A percentile compares a stretch with the other conserved stretches of the same genome.
Conservation (phyloP, 768 basidiomycete genomes). For the Amanita polypyramis region DNA sequence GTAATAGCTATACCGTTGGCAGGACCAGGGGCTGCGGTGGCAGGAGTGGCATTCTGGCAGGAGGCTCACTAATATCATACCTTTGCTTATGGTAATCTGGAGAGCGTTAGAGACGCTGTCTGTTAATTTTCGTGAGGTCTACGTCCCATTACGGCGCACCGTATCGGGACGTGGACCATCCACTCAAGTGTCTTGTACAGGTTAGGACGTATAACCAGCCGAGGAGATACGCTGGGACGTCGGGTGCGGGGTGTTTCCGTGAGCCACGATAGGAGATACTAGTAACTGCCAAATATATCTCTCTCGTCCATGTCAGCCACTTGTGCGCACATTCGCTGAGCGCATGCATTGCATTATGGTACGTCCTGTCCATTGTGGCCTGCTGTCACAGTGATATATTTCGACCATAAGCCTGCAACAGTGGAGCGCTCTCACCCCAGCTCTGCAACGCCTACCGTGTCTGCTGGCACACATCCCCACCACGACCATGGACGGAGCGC, state of each 20-base stretch:
- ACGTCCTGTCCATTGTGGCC: background rate
- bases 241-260: no score
- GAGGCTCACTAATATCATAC: constrained; percentile 23
- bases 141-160: no score
- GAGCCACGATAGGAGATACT: background rate
- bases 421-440: constrained; percentile 1
- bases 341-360: background rate
- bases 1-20: constrained; percentile 26
- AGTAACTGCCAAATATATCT: background rate
- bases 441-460: background rate
- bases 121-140: no score
- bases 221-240: no score
- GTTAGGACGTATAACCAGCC: no score
- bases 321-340: background rate
- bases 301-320: background rate
- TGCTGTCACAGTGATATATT: background rate
- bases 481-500: constrained; percentile 13
- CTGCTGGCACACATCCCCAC: background rate
- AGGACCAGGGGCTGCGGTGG: constrained; percentile 43
- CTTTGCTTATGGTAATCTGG: no score
- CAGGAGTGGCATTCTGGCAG: constrained; percentile 38
- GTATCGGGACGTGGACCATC: no score
- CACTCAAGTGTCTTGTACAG: no score
- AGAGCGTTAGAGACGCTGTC: no score
- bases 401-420: background rate